These are phyloP conservation scores for Effrenium voratum DNA, from an alignment of 73 alveolate genomes.

Conservation along the genomic window DNA sequence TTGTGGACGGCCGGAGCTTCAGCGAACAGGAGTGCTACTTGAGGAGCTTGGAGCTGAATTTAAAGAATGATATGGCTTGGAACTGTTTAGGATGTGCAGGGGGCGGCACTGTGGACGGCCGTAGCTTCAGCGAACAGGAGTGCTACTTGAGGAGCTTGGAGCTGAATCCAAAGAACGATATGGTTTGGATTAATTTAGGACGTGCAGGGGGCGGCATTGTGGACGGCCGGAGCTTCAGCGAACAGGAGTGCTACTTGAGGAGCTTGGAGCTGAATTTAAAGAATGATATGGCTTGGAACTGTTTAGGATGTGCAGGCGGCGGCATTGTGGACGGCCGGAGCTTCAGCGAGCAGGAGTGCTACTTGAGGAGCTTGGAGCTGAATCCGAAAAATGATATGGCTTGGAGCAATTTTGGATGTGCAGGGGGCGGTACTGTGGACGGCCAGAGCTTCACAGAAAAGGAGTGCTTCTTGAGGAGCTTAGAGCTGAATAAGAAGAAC, in stretches of 20 bases:
- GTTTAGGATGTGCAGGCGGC: background rate
- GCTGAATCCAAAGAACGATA: background rate
- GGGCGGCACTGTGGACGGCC: constrained; percentile 14
- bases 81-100: background rate
- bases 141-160: background rate
- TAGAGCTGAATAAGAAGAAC: background rate
- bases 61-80: background rate
- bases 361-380: background rate
- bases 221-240: background rate
- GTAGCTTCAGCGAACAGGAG: background rate
- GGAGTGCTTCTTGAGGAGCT: constrained; percentile 19
- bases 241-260: background rate
- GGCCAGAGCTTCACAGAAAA: background rate
- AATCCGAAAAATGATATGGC: background rate
- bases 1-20: background rate
- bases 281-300: background rate
- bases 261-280: background rate
- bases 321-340: background rate
- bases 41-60: background rate
- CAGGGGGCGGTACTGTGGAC: constrained; percentile 2
- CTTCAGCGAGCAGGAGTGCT: background rate
- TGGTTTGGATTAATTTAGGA: background rate
- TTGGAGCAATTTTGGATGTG: constrained; percentile 12
- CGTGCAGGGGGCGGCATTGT: background rate
- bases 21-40: background rate